Conservation (phyloP, 306 rosid genomes). For the Prunus campanulata region DNA sequence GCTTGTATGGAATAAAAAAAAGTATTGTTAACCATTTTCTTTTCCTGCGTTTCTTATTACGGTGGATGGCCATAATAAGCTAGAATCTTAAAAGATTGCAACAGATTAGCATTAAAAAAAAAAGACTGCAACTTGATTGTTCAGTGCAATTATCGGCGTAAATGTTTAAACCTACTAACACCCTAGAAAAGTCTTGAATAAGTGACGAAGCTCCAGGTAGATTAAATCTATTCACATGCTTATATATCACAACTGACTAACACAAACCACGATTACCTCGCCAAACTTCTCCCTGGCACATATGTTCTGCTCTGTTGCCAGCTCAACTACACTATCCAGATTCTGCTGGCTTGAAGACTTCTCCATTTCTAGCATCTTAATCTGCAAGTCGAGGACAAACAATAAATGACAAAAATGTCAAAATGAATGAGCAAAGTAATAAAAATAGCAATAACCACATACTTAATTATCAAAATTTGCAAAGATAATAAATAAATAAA, state of each 20-base stretch:
- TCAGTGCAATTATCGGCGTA: not conserved
- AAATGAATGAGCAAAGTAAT: not conserved
- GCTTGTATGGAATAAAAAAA: not conserved
- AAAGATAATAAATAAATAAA: not conserved
- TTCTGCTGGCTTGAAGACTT: constrained; percentile 73
- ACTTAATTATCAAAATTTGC: constrained; percentile 4
- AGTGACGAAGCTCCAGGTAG: not conserved
- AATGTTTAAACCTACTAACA: not conserved
- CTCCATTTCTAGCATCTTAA: constrained; percentile 71
- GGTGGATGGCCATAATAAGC: not conserved
- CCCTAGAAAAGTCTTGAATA: not conserved
- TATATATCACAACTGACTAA: constrained; percentile 4
- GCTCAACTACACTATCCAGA: constrained; percentile 67
- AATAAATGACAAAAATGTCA: constrained; percentile 8
- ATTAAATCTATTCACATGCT: not conserved
- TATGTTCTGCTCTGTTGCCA: constrained; percentile 69
- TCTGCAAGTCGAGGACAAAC: constrained; percentile 43
- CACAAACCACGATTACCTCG: constrained; percentile 51
- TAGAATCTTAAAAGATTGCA: not conserved
- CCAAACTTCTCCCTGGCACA: constrained; percentile 59
- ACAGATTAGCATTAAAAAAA: not conserved
- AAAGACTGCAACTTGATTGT: not conserved
- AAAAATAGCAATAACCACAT: constrained; percentile 26
- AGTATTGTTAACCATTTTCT: not conserved
- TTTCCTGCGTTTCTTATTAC: not conserved